Evolutionary conservation across 192 early-diverging fungal species (phyloP).

Genomic region (Entophlyctis helioformis): DNA sequence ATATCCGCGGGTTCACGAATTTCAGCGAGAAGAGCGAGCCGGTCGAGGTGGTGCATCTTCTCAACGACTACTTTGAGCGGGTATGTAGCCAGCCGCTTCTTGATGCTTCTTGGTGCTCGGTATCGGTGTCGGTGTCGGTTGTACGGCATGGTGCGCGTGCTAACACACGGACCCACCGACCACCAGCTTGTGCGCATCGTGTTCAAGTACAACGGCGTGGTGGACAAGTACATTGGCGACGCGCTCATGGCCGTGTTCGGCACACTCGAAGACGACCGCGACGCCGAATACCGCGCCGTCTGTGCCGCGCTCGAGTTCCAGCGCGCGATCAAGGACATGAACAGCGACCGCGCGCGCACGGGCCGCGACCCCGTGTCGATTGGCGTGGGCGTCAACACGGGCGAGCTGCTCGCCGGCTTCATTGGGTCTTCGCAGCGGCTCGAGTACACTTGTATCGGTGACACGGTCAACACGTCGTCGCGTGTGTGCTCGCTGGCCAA

Average conservation of each 20-base stretch:
- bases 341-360: constrained; percentile 17
- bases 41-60: constrained; percentile 29
- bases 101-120: too few relatives aligned
- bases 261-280: constrained; percentile 26
- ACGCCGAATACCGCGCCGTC: constrained; percentile 29
- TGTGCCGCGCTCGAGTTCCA: constrained; percentile 29
- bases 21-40: constrained; percentile 29
- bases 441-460: constrained; percentile 43
- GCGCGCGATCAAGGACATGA: constrained; percentile 32
- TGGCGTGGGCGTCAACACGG: constrained; percentile 41
- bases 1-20: constrained; percentile 43
- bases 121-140: too few relatives aligned
- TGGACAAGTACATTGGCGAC: constrained; percentile 49
- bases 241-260: constrained; percentile 39
- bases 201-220: constrained; percentile 41
- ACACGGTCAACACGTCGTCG: constrained; percentile 37
- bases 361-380: constrained; percentile 25
- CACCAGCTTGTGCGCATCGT: constrained; percentile 34
- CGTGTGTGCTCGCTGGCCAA: constrained; percentile 24
- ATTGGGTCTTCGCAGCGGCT: constrained; percentile 35
- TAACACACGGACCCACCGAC: not conserved
- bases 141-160: too few relatives aligned
- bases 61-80: constrained; percentile 46
- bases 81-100: constrained; percentile 6
- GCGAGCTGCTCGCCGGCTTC: constrained; percentile 33